Percentiles rank a stretch among this genome's conserved stretches.
Evolutionary conservation across 495 filamentous ascomycete species (phyloP).

Genomic region (Filosporella fistucella): DNA sequence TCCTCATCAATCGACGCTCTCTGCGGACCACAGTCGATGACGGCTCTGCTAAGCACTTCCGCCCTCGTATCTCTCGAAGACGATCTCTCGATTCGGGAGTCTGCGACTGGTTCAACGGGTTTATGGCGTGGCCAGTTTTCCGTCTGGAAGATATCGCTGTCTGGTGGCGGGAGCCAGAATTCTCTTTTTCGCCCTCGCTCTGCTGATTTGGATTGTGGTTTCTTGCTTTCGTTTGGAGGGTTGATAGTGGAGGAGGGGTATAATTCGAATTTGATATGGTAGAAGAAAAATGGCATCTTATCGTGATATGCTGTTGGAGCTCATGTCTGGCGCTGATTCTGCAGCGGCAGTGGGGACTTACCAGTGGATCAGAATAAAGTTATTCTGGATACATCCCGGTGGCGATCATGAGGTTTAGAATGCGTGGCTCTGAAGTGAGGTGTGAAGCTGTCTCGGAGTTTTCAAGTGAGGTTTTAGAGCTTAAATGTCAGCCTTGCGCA

Average conservation of each 20-base stretch:
- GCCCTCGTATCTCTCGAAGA: neutral
- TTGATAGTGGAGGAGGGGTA: slow-evolving; percentile 42
- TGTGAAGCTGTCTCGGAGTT: too few species aligned
- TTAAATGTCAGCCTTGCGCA: too few species aligned
- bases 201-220: slow-evolving; percentile 6
- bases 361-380: too few species aligned
- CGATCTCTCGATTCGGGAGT: slow-evolving; percentile 10
- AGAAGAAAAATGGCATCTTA: slow-evolving; percentile 59
- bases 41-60: slow-evolving; percentile 1
- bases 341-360: too few species aligned
- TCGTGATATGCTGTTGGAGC: slow-evolving; percentile 1
- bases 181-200: slow-evolving; percentile 8
- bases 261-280: slow-evolving; percentile 85
- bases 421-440: too few species aligned
- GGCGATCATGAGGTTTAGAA: too few species aligned
- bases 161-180: slow-evolving; percentile 35
- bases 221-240: neutral
- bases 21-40: slow-evolving; percentile 23
- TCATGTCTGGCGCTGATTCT: too few species aligned
- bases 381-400: too few species aligned
- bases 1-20: slow-evolving; percentile 3
- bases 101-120: neutral
- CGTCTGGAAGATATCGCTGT: slow-evolving; percentile 41
- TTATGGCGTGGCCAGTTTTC: slow-evolving; percentile 35
- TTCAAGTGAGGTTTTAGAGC: too few species aligned